These are phyloP conservation scores for Neurospora sp. DNA, from an alignment of 495 filamentous ascomycete genomes.

Conservation along the genomic window DNA sequence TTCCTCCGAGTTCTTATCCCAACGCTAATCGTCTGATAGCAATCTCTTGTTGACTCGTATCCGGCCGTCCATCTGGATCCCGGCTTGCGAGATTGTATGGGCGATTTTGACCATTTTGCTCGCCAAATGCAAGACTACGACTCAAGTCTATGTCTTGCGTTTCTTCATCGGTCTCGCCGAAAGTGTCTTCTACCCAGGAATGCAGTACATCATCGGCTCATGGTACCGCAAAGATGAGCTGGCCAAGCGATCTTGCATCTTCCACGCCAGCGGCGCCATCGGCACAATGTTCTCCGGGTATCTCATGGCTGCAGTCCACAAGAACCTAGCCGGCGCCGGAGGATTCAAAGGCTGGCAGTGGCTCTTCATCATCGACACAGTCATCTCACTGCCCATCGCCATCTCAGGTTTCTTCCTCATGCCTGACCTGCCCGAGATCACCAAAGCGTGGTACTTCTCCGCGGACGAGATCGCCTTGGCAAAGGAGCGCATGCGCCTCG, in stretches of 20 bases:
- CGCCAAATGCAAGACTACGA: constrained; percentile 34
- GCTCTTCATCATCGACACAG: constrained; percentile 42
- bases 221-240: constrained; percentile 48
- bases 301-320: constrained; percentile 46
- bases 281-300: constrained; percentile 50
- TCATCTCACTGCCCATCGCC: constrained; percentile 35
- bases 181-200: constrained; percentile 35
- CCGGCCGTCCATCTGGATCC: constrained; percentile 50
- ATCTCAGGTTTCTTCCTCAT: constrained; percentile 50
- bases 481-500: constrained; percentile 33
- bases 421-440: constrained; percentile 52
- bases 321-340: constrained; percentile 37
- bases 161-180: constrained; percentile 50
- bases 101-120: constrained; percentile 41
- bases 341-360: constrained; percentile 41
- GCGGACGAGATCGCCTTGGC: constrained; percentile 30
- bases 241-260: constrained; percentile 54
- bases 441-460: constrained; percentile 41
- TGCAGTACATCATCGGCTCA: constrained; percentile 40
- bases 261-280: constrained; percentile 46
- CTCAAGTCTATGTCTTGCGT: constrained; percentile 45
- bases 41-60: constrained; percentile 35
- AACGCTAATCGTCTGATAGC: constrained; percentile 3
- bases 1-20: not conserved
- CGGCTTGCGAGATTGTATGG: constrained; percentile 45